Base-by-base conservation (phyloP, 148 eudicot species). In the Hydrangea macrophylla region DNA sequence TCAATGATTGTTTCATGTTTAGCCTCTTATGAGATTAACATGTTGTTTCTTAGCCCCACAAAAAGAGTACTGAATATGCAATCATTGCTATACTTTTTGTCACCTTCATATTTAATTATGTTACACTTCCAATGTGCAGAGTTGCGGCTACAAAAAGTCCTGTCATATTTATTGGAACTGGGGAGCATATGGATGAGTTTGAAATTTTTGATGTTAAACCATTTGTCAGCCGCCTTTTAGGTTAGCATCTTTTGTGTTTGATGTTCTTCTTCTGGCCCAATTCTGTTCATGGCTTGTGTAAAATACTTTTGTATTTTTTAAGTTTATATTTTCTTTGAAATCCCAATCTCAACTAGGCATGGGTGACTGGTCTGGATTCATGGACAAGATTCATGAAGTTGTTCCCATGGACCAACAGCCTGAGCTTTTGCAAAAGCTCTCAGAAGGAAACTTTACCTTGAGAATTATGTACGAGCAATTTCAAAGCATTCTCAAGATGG, bases 141-240 rank as follows among this genome's bases (percentile, higher is more conserved):
- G 99, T 94, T 79, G 96, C 99, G 12, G 99, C 99, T 54, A 94
- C 99, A 62, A 94, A 94, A 80, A 90, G 97, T 79, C 99, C 99
- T 31, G 93, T 94, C 71, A 94, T 91, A 66, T 94, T 94, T 67
- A 94, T 94, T 68, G 99, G 99, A 70, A 94, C 99, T 31, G 99
- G 99, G 76, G 99, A 94, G 75, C 99, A 94, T 70, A 94, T 94
- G 99, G 99, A 94, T 75, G 99, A 94, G 74, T 94, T 90, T 79
- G 99, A 94, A 78, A 81, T 90, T 62, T 94, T 94, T 76, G 97
- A 94, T 81, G 99, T 89, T 23, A 91, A 94, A 84, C 97, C 99
- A 28, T 91, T 94, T 79, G 99, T 94, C 53, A 90, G 97, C 73
- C 93, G 99, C 35, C 97, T 94, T 76, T 85, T 90, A 85, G 99